phyloP scores from a whole-genome alignment of 2,329 filamentous ascomycete genomes.

The Akanthomyces dipterigenus region DNA sequence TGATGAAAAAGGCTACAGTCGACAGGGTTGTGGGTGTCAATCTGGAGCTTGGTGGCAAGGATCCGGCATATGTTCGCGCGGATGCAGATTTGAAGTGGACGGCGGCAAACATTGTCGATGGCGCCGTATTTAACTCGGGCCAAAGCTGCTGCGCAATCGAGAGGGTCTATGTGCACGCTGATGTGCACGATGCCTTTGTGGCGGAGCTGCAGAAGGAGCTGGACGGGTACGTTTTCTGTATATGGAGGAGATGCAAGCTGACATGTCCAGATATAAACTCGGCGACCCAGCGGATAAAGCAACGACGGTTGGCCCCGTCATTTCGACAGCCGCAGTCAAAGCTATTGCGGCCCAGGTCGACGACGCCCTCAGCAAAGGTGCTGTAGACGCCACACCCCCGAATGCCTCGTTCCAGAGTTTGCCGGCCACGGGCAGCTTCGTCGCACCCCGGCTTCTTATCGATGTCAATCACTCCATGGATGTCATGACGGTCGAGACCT shows the following conservation, averaged over 20 bases:
- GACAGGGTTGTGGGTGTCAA: conserved; percentile 80
- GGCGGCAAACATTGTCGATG: conserved; percentile 89
- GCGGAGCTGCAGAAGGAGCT: conserved; percentile 73
- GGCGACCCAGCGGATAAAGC: conserved; percentile 74
- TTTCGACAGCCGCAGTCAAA: conserved; percentile 72
- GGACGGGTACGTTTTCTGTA: conserved; percentile 33
- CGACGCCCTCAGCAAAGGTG: conserved; percentile 77
- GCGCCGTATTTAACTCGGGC: conserved; percentile 90
- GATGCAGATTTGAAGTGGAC: conserved; percentile 89
- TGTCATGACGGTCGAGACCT: conserved; percentile 92
- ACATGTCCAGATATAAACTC: conserved; percentile 56
- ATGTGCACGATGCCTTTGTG: conserved; percentile 77
- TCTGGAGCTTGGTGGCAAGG: conserved; percentile 89
- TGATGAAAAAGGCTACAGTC: conserved; percentile 76
- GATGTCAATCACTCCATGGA: conserved; percentile 75
- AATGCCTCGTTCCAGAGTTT: conserved; percentile 69
- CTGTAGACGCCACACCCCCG: conserved; percentile 74
- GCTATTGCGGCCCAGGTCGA: conserved; percentile 71
- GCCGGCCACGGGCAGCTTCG: conserved; percentile 74
- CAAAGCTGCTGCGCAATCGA: conserved; percentile 95
- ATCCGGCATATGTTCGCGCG: conserved; percentile 79
- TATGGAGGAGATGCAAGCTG: not conserved
- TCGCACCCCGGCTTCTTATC: conserved; percentile 76
- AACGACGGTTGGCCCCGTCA: conserved; percentile 82
- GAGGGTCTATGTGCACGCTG: conserved; percentile 81